Conservation (phyloP, 2,329 filamentous ascomycete genomes). For the Zalaria sp. region DNA sequence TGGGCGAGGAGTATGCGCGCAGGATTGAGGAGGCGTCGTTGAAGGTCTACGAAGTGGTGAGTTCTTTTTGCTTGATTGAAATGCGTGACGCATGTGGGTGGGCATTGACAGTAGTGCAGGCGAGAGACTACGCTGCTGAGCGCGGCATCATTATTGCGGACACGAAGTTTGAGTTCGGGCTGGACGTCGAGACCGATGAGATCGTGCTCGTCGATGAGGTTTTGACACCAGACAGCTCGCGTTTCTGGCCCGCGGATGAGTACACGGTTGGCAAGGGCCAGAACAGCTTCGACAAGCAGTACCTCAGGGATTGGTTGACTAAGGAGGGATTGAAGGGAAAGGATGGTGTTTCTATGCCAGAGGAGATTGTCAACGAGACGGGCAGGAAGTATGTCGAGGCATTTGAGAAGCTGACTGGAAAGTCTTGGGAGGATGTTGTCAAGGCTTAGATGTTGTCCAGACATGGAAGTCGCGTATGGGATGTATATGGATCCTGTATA, state of each 20-base stretch:
- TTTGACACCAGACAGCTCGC: slow-evolving; percentile 58
- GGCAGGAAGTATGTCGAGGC: slow-evolving; percentile 62
- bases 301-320: slow-evolving; percentile 68
- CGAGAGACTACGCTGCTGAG: slow-evolving; percentile 47
- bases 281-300: slow-evolving; percentile 71
- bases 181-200: slow-evolving; percentile 45
- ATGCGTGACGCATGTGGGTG: not conserved
- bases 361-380: slow-evolving; percentile 56
- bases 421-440: slow-evolving; percentile 23
- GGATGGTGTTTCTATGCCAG: slow-evolving; percentile 56
- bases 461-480: not conserved
- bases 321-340: slow-evolving; percentile 60
- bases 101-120: slow-evolving; percentile 20
- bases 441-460: slow-evolving; percentile 1
- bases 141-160: slow-evolving; percentile 66
- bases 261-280: slow-evolving; percentile 64
- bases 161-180: slow-evolving; percentile 65
- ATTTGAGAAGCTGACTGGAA: slow-evolving; percentile 53
- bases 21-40: slow-evolving; percentile 53
- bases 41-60: slow-evolving; percentile 44
- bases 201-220: slow-evolving; percentile 74
- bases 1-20: slow-evolving; percentile 50
- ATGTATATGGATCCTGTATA: not conserved
- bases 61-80: slow-evolving; percentile 7
- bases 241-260: slow-evolving; percentile 69